Evolutionary conservation across 108 stramenopile genomes (phyloP), one percentile per base, ranked within the genome.

Genomic region (Nitzschia inconspicua): DNA sequence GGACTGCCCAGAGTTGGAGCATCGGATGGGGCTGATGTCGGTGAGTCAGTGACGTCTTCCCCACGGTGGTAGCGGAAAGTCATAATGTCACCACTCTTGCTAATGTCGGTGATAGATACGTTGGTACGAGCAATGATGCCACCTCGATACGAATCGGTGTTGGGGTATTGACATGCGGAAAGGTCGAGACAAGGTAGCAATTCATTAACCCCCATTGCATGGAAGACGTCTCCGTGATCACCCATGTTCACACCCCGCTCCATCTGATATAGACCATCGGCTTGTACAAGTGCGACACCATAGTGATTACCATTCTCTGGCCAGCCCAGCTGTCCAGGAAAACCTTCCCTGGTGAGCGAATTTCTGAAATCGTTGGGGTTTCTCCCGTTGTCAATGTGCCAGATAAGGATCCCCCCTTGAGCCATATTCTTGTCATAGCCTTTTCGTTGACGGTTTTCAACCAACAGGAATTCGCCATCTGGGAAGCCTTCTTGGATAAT

Each of bases 211-310:
- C 36, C 35, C 28, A 26, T 46, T 5, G 50, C 57, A 25, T 57
- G 57, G 30, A 50, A 75, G 11, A 64, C n/a, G 39, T 68, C 66
- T 63, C 30, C 62, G 25, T 44, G 44, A 48, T 74, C 73, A 14
- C 73, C 73, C 2, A 10, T 30, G 46, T 75, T 75, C 26, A 35
- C 28, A 11, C 29, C 41, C 35, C 44, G 37, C 64, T 91, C 89
- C 51, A 91, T 58, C 46, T 91, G 75, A 54, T 82, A 91, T 0
- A 71, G 60, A 1, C 89, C 89, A 65, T 91, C 89, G 1, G 86
- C 84, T 42, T 72, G 61, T 18, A 91, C 39, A 3, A 91, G 29
- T 3, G 86, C 84, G 3, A 91, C 80, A 39, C 56, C 36, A 52
- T 91, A 91, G 66, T 91, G 86, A n/a, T 56, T 60, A 13, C 66